Conservation (phyloP, 345 rosid species). For the Garcia nutans region DNA sequence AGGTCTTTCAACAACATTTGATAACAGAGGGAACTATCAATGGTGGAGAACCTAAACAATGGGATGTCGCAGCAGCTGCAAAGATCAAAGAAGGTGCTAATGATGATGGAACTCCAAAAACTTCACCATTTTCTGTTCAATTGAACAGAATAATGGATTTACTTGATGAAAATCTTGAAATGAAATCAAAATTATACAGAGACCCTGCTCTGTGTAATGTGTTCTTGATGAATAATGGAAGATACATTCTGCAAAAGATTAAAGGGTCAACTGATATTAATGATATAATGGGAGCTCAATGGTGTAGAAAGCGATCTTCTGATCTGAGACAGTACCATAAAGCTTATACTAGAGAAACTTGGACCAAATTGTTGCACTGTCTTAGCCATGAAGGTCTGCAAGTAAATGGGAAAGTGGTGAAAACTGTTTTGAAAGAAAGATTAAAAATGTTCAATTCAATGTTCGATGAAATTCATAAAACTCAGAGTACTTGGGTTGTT, state of each 20-base stretch:
- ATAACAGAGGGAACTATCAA: background rate
- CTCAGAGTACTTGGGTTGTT: slow-evolving; percentile 85
- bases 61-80: background rate
- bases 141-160: slow-evolving; percentile 64
- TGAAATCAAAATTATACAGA: slow-evolving; percentile 66
- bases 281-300: slow-evolving; percentile 58
- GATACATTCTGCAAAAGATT: slow-evolving; percentile 81
- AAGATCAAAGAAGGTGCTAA: slow-evolving; percentile 13
- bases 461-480: slow-evolving; percentile 87
- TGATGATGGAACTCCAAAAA: slow-evolving; percentile 25
- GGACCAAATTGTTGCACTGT: slow-evolving; percentile 70
- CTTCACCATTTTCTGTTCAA: slow-evolving; percentile 52
- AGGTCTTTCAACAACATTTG: slow-evolving; percentile 16
- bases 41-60: background rate
- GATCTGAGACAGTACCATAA: slow-evolving; percentile 78
- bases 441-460: slow-evolving; percentile 84
- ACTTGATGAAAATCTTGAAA: slow-evolving; percentile 57
- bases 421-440: slow-evolving; percentile 77
- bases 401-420: slow-evolving; percentile 64
- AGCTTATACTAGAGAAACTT: slow-evolving; percentile 77
- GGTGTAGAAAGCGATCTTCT: slow-evolving; percentile 68
- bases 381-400: slow-evolving; percentile 65
- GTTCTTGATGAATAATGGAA: slow-evolving; percentile 96
- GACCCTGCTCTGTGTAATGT: slow-evolving; percentile 62
- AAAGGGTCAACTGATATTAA: slow-evolving; percentile 63